phyloP scores from a whole-genome alignment of 108 stramenopile species.

The Aureococcus anophagefferens region DNA sequence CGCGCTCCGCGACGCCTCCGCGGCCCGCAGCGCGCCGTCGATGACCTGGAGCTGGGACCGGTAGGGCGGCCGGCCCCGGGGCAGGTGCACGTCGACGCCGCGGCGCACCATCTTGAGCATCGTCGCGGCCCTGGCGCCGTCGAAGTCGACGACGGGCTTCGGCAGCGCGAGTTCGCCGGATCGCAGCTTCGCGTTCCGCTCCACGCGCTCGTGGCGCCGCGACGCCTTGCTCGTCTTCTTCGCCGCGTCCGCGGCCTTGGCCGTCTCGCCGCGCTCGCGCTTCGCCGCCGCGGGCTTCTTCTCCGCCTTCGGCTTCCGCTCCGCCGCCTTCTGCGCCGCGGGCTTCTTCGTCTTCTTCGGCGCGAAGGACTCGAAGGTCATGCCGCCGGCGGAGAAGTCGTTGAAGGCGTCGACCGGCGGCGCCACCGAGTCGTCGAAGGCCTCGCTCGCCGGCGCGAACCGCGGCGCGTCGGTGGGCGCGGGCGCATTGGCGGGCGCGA shows the following conservation, averaged over 20 bases:
- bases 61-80: not conserved
- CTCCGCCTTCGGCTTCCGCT: too few species aligned
- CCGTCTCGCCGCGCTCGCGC: not conserved
- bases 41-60: not conserved
- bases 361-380: too few species aligned
- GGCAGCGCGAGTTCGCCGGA: not conserved
- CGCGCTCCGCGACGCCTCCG: not conserved
- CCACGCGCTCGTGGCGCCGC: not conserved
- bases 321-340: too few species aligned
- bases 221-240: not conserved
- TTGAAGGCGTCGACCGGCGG: too few species aligned
- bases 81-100: not conserved
- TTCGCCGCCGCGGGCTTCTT: not conserved
- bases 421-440: too few species aligned
- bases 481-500: too few species aligned
- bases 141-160: not conserved
- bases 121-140: not conserved
- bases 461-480: too few species aligned
- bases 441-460: too few species aligned
- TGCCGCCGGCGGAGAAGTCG: too few species aligned
- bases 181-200: not conserved
- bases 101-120: not conserved
- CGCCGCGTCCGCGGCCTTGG: not conserved
- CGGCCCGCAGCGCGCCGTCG: not conserved
- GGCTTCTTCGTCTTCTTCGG: too few species aligned